Evolutionary conservation across 2,329 filamentous ascomycete genomes (phyloP).

Genomic region (Lachnellula arida): DNA sequence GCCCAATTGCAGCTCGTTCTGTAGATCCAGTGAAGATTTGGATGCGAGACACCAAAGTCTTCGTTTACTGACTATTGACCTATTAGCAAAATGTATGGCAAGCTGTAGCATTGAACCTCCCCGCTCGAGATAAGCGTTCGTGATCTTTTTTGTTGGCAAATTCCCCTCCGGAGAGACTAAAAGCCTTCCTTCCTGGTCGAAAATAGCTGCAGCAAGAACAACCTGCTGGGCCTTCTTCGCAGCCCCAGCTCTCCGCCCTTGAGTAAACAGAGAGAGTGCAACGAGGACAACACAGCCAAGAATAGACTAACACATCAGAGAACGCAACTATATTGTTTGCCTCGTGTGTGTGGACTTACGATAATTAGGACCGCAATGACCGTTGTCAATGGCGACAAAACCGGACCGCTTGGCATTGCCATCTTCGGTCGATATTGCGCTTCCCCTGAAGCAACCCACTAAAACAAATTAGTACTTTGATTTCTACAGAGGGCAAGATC

Average conservation of each 20-base stretch:
- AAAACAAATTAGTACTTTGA: too few relatives aligned
- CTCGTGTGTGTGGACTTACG: constrained; percentile 41
- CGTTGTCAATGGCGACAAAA: constrained; percentile 51
- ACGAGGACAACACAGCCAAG: constrained; percentile 56
- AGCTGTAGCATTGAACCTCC: constrained; percentile 33
- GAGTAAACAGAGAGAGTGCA: constrained; percentile 48
- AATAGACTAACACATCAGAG: constrained; percentile 44
- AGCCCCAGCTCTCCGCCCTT: constrained; percentile 24
- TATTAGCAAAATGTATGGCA: not conserved
- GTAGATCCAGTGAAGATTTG: constrained; percentile 84
- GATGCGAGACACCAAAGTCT: constrained; percentile 69
- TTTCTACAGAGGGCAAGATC: too few relatives aligned
- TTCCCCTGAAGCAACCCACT: constrained; percentile 64
- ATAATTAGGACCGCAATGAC: constrained; percentile 69
- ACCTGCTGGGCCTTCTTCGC: constrained; percentile 46
- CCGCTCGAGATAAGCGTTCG: constrained; percentile 67
- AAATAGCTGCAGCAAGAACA: constrained; percentile 56
- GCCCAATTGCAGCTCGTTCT: constrained; percentile 75
- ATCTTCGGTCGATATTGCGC: constrained; percentile 60
- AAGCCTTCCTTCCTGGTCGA: constrained; percentile 61
- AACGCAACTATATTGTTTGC: not conserved
- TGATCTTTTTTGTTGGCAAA: constrained; percentile 71
- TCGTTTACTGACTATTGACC: constrained; percentile 55
- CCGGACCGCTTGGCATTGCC: constrained; percentile 32
- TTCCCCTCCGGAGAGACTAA: constrained; percentile 66